phyloP scores from a whole-genome alignment of 805 yeast genomes.

The Maudiozyma bulderi region DNA sequence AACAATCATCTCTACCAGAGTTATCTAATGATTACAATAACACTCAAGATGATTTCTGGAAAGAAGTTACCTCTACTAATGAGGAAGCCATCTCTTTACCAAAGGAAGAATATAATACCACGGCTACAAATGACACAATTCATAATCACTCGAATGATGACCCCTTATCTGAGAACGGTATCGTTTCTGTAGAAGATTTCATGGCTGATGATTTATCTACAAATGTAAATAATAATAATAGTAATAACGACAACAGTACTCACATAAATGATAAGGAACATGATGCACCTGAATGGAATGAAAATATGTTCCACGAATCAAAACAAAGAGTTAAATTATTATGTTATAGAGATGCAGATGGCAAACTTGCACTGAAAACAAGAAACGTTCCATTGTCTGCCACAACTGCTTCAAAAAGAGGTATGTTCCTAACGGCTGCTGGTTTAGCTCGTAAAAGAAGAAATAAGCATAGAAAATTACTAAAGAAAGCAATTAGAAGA shows the following conservation, averaged over 20 bases:
- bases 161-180: not conserved
- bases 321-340: slow-evolving; percentile 19
- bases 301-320: slow-evolving; percentile 4
- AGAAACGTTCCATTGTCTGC: slow-evolving; percentile 2
- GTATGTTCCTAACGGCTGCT: not conserved
- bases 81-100: slow-evolving; percentile 17
- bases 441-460: slow-evolving; percentile 7
- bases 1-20: not conserved
- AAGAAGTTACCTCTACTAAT: slow-evolving; percentile 22
- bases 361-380: slow-evolving; percentile 22
- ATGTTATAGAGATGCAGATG: slow-evolving; percentile 25
- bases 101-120: slow-evolving; percentile 2
- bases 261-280: not conserved
- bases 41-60: slow-evolving; percentile 25
- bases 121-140: not conserved
- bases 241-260: not conserved
- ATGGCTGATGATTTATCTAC: slow-evolving; percentile 8
- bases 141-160: not conserved
- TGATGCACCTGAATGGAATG: slow-evolving; percentile 2
- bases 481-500: slow-evolving; percentile 21
- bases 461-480: slow-evolving; percentile 5
- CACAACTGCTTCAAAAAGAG: not conserved
- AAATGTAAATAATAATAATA: not conserved
- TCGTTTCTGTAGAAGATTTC: slow-evolving; percentile 14
- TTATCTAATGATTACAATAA: slow-evolving; percentile 5